Base-by-base conservation (phyloP, 306 rosid genomes). In the Oemleria cerasiformis region DNA sequence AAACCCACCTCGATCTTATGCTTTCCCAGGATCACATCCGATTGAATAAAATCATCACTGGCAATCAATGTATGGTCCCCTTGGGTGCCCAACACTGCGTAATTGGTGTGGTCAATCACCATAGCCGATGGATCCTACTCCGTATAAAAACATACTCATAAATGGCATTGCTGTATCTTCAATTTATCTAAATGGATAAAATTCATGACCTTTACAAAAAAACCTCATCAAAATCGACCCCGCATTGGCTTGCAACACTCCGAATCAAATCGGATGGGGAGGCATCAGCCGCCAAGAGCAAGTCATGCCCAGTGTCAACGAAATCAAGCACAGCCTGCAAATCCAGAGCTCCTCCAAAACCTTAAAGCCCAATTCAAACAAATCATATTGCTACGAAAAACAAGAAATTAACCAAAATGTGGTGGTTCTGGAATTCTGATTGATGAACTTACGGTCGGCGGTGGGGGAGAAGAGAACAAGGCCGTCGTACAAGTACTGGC, bases 11-110 rank as follows among this genome's bases (percentile, higher is more conserved):
- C 89, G 59, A 88, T 80, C 73, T 82, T 84, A 64, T 81, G 73
- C 79, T 82, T 82, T 77, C 96, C 97, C 78, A 91, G 69, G 34
- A 91, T 84, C 75, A 79, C 96, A 59, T 84, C 84, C 70, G 97
- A 87, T 78, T 80, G 78, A 41, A 91, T 84, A 64, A 85, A 88
- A 69, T 82, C 78, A 14, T 91, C 92, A 56, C 89, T 21, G 62
- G 62, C 16, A 56, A 56, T 56, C 62, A 56, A 23, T 76, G 92
- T 85, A 65, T 88, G 97, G 73, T 86, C 91, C 39, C 97, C 97
- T 79, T 91, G 96, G 12, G 76, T 73, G 15, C 84, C 62, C 39
- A 23, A 25, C 62, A 56, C 39, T 1, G 17, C 39, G 8, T 56
- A 56, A 56, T 56, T 56, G 39, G 39, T 56, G 39, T 56, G 61